phyloP scores from a whole-genome alignment of 306 rosid genomes.

The Lathyrus sativus region DNA sequence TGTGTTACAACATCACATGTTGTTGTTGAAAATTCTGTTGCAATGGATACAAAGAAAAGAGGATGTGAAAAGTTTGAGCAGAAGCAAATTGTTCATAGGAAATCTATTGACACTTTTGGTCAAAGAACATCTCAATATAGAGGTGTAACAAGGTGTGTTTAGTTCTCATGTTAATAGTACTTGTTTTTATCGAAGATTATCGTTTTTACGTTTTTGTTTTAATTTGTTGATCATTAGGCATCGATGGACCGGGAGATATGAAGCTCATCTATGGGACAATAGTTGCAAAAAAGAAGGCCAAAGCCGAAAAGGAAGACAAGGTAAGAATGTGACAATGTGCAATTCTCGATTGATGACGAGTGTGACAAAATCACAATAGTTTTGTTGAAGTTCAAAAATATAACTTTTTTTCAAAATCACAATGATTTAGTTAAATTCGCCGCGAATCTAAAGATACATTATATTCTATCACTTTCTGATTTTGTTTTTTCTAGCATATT shows the following conservation, averaged over 20 bases:
- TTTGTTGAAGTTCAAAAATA: neutral
- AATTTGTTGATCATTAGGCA: conserved; percentile 51
- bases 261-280: conserved; percentile 96
- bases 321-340: conserved; percentile 43
- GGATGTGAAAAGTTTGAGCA: conserved; percentile 63
- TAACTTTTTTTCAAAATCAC: neutral
- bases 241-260: conserved; percentile 95
- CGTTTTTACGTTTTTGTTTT: neutral
- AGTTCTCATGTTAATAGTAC: neutral
- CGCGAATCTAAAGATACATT: neutral
- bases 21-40: conserved; percentile 47
- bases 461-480: conserved; percentile 6
- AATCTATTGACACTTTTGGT: conserved; percentile 88
- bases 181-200: neutral
- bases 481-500: neutral
- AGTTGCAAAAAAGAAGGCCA: conserved; percentile 96
- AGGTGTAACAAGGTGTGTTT: conserved; percentile 83
- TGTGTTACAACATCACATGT: conserved; percentile 67
- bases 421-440: neutral
- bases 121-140: conserved; percentile 91
- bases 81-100: conserved; percentile 78
- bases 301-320: conserved; percentile 97
- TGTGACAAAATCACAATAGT: neutral
- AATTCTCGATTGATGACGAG: neutral
- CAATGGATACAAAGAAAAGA: conserved; percentile 76